Conservation (phyloP, 371 early-diverging fungal genomes). For the Haplosporangium sp. region DNA sequence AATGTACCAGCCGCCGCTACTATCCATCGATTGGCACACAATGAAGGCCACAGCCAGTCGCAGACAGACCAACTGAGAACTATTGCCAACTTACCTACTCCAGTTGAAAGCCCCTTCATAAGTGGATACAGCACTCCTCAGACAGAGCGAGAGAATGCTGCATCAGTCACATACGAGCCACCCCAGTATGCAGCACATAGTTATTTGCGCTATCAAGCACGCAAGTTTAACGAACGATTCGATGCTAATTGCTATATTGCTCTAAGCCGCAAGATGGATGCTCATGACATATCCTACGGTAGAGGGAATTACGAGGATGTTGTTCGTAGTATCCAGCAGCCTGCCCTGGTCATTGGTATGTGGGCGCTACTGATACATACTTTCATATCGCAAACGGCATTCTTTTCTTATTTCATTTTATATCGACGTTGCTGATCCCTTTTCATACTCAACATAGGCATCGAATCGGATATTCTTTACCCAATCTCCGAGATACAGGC, state of each 20-base stretch:
- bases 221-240: slow-evolving; percentile 91
- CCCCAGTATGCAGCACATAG: slow-evolving; percentile 90
- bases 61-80: no score
- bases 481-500: slow-evolving; percentile 83
- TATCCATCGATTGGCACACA: slow-evolving; percentile 65
- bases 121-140: not conserved
- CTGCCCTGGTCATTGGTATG: slow-evolving; percentile 87
- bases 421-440: not conserved
- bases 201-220: slow-evolving; percentile 96
- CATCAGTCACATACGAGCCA: slow-evolving; percentile 20
- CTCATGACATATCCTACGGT: slow-evolving; percentile 85
- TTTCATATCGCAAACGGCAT: not conserved
- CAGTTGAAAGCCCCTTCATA: not conserved
- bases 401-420: not conserved
- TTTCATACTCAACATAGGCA: slow-evolving; percentile 52
- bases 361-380: not conserved
- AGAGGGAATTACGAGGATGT: slow-evolving; percentile 69
- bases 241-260: slow-evolving; percentile 98
- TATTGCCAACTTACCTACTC: not conserved
- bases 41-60: slow-evolving; percentile 61
- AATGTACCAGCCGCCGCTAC: slow-evolving; percentile 54
- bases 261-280: slow-evolving; percentile 93
- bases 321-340: slow-evolving; percentile 73
- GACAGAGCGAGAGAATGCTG: not conserved
- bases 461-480: slow-evolving; percentile 92